Evolutionary conservation across 148 eudicot species (phyloP).

Genomic region (Silene uniflora): DNA sequence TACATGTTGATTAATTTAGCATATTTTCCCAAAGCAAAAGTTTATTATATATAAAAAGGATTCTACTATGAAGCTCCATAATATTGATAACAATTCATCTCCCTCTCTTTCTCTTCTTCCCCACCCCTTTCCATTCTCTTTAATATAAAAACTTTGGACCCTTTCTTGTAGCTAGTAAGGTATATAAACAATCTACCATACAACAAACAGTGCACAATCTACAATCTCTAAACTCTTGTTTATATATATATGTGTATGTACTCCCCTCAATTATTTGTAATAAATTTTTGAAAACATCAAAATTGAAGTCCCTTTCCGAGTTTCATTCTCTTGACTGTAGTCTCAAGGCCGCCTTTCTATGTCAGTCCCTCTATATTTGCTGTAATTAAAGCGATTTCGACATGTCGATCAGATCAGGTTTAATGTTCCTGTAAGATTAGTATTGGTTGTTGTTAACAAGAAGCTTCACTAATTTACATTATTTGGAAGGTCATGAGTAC

Average conservation of each 20-base stretch:
- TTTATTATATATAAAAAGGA: constrained; percentile 27
- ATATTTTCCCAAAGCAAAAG: constrained; percentile 16
- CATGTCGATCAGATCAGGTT: constrained; percentile 9
- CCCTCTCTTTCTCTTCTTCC: constrained; percentile 14
- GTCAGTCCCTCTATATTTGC: no score
- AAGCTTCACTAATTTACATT: constrained; percentile 1
- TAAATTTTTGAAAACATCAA: neutral
- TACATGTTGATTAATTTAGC: constrained; percentile 2
- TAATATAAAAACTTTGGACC: neutral
- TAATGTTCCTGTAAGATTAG: neutral
- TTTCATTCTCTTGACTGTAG: constrained; percentile 9
- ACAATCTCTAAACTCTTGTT: constrained; percentile 3
- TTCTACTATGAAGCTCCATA: constrained; percentile 25
- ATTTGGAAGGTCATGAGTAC: constrained; percentile 43
- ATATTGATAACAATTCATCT: constrained; percentile 25
- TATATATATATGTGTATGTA: neutral
- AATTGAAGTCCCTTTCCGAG: constrained; percentile 3
- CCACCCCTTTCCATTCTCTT: constrained; percentile 7
- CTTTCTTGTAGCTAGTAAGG: constrained; percentile 35
- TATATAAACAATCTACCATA: constrained; percentile 42
- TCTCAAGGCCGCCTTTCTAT: neutral
- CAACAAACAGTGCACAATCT: constrained; percentile 30
- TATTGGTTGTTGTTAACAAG: neutral
- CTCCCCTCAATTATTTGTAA: constrained; percentile 10
- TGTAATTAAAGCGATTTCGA: neutral